A percentile compares a stretch with the other conserved stretches of the same genome.
These are phyloP conservation scores for Haplosporangium gracile DNA, from an alignment of 192 early-diverging fungal genomes.

Conservation along the genomic window DNA sequence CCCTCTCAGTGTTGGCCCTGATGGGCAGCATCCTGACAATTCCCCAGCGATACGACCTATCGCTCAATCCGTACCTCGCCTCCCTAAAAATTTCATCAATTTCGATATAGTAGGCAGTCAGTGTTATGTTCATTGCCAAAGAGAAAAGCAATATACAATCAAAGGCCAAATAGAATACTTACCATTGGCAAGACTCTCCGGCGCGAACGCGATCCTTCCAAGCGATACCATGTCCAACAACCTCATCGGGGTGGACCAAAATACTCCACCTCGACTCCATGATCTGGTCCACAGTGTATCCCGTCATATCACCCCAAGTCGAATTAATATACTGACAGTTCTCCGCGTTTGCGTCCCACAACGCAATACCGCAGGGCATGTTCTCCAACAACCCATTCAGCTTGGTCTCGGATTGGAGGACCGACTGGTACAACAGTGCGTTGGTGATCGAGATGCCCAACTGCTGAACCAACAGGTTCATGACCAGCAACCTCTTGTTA, in stretches of 20 bases:
- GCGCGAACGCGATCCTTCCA: conserved; percentile 35
- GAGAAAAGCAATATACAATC: not conserved
- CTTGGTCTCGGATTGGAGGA: conserved; percentile 53
- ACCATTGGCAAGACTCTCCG: conserved; percentile 45
- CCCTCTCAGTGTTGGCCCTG: conserved; percentile 2
- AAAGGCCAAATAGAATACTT: not conserved
- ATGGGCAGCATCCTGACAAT: conserved; percentile 54
- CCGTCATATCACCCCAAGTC: conserved; percentile 44
- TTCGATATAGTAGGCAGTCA: not conserved
- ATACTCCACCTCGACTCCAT: conserved; percentile 17
- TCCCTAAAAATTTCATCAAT: conserved; percentile 24
- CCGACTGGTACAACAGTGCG: conserved; percentile 62
- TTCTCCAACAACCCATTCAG: conserved; percentile 50
- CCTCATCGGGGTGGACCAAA: conserved; percentile 32
- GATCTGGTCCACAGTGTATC: conserved; percentile 34
- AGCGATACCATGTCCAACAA: conserved; percentile 21
- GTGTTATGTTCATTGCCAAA: not conserved
- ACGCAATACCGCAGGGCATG: conserved; percentile 51
- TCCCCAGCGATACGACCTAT: conserved; percentile 41
- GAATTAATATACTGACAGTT: conserved; percentile 46
- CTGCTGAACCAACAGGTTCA: conserved; percentile 64
- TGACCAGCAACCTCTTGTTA: conserved; percentile 55
- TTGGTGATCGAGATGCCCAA: conserved; percentile 67
- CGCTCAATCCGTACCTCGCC: conserved; percentile 34
- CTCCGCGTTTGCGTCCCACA: conserved; percentile 42